Evolutionary conservation across 345 rosid species (phyloP).

Genomic region (Boechera retrofracta): DNA sequence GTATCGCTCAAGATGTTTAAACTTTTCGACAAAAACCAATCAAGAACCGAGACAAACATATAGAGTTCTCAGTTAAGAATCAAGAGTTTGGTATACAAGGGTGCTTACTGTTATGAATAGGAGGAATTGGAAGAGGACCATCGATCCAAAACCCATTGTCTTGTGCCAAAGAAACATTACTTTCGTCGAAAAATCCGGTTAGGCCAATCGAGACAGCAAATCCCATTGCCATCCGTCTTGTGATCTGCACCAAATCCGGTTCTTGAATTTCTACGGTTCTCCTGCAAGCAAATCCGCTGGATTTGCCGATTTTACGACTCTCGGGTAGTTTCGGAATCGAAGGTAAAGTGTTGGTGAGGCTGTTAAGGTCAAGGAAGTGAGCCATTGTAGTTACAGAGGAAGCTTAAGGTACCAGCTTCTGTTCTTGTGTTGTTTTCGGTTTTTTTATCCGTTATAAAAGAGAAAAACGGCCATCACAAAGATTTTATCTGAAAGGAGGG

Average conservation of each 20-base stretch:
- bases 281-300: constrained; percentile 31
- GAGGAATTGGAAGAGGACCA: constrained; percentile 66
- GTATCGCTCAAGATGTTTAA: neutral
- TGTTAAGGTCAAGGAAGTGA: constrained; percentile 38
- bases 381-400: constrained; percentile 33
- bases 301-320: constrained; percentile 15
- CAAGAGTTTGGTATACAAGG: neutral
- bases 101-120: constrained; percentile 70
- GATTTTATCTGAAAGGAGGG: constrained; percentile 34
- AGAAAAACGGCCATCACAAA: constrained; percentile 41
- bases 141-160: constrained; percentile 74
- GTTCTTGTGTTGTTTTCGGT: neutral
- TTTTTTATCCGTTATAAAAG: constrained; percentile 36
- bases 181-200: constrained; percentile 36
- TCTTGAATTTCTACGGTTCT: constrained; percentile 44
- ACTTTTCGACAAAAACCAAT: neutral
- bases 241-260: constrained; percentile 47
- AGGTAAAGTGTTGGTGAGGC: constrained; percentile 16
- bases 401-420: neutral
- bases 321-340: constrained; percentile 11
- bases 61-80: neutral
- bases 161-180: constrained; percentile 58
- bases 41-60: constrained; percentile 1
- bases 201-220: constrained; percentile 61
- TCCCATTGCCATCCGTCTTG: constrained; percentile 65